Base-by-base conservation (phyloP, 2,329 filamentous ascomycete genomes). In the Penicillium digitatum region DNA sequence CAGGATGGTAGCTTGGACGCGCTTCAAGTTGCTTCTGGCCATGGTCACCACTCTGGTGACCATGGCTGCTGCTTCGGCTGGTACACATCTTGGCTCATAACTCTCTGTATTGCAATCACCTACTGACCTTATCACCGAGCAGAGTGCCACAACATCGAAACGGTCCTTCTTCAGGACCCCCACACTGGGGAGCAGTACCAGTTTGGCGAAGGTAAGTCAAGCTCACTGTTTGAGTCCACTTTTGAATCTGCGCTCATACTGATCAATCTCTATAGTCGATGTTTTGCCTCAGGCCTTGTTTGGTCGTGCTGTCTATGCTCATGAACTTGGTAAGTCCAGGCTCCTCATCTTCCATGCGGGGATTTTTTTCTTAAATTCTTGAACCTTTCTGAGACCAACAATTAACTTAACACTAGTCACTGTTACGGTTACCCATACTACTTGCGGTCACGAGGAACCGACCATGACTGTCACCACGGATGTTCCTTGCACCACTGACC, bases 381-480 rank as follows among this genome's bases (percentile, higher is more conserved):
- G 24, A n/a, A 7, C 10, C n/a, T 9, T 7, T 18, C 2, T 26
- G 7, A 27, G 14, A 27, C 24, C 20, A 51, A 22, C 32, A 24
- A 27, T 31, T 58, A 34, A 60, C 34, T 32, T 11, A 27, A 26
- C 14, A 16, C 18, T 34, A 31, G 54, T 50, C 34, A 62, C 60
- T 18, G 58, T 66, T 9, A 67, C 65, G 16, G 50, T 64, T 18
- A 68, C 65, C 16, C 58, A 62, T n/a, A 69, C 66, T 14, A 42
- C 58, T 4, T 63, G 61, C 44, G 56, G 43, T 20, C 37, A 42
- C 20, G 35, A 42, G 6, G 51, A 49, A 12, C 5, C 51, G 3
- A 54, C 51, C 10, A 54, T 29, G 12, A 54, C 51, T 12, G 35
- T 53, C 20, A 48, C 43, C 22, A 53, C 50, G 1, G 50, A 53